phyloP scores from a whole-genome alignment of 2,329 filamentous ascomycete genomes.

The Talaromyces sp. region DNA sequence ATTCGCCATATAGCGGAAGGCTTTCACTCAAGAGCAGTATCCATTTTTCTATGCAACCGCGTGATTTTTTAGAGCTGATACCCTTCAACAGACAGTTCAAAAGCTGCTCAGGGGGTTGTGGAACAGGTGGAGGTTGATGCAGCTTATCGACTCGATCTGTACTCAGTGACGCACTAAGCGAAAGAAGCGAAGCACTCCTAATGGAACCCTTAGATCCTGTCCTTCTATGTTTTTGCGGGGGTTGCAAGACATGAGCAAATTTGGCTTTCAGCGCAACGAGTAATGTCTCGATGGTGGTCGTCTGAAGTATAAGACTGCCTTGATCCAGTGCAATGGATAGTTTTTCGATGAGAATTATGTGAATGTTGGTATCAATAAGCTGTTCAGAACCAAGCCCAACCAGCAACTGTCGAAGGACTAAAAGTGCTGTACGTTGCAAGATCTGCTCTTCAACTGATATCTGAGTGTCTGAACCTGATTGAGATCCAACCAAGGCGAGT shows the following conservation, averaged over 20 bases:
- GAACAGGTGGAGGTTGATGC: conserved; percentile 30
- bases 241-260: conserved; percentile 36
- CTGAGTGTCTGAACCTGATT: conserved; percentile 23
- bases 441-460: conserved; percentile 56
- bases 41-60: conserved; percentile 85
- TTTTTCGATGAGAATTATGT: conserved; percentile 66
- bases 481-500: conserved; percentile 29
- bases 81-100: conserved; percentile 80
- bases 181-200: conserved; percentile 42
- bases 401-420: conserved; percentile 56
- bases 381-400: conserved; percentile 39
- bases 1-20: conserved; percentile 75
- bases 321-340: conserved; percentile 60
- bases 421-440: conserved; percentile 68
- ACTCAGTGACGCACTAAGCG: conserved; percentile 31
- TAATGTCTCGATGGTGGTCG: conserved; percentile 73
- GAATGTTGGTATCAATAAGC: conserved; percentile 54
- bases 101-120: conserved; percentile 59
- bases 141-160: conserved; percentile 44
- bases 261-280: conserved; percentile 68
- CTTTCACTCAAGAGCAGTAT: conserved; percentile 79
- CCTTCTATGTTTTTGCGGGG: conserved; percentile 36
- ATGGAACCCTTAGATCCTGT: conserved; percentile 39
- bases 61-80: conserved; percentile 69
- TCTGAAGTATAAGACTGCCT: conserved; percentile 69